Evolutionary conservation across 371 early-diverging fungal species (phyloP).

Genomic region (Mortierella sp.): DNA sequence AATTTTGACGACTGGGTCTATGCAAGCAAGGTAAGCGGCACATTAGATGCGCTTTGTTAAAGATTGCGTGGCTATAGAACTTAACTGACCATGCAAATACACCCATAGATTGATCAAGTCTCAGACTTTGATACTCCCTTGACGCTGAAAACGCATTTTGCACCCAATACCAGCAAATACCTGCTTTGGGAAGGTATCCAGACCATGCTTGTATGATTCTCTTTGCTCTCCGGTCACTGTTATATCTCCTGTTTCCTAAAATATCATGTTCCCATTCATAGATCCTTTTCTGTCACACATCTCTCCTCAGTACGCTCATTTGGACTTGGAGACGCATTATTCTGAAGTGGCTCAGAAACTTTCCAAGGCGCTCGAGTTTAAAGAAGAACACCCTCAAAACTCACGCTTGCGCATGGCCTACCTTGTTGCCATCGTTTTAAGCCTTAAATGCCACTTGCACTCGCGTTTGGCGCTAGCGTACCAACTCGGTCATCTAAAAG

Average conservation of each 20-base stretch:
- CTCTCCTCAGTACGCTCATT: conserved; percentile 78
- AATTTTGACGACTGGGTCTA: conserved; percentile 78
- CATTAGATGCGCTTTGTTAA: background rate
- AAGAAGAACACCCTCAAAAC: conserved; percentile 74
- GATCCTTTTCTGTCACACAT: conserved; percentile 84
- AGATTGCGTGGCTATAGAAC: background rate
- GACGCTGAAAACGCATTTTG: conserved; percentile 67
- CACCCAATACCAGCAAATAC: conserved; percentile 87
- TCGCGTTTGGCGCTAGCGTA: conserved; percentile 75
- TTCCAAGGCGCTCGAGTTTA: conserved; percentile 61
- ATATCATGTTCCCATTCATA: conserved; percentile 17
- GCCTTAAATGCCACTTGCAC: conserved; percentile 78
- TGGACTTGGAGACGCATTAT: conserved; percentile 78
- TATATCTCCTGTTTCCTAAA: background rate
- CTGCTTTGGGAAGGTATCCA: conserved; percentile 84
- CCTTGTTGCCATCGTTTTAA: conserved; percentile 73
- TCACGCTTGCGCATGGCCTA: conserved; percentile 76
- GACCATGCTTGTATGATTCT: background rate
- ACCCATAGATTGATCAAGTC: conserved; percentile 64
- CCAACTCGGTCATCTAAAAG: conserved; percentile 58
- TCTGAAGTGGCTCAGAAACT: conserved; percentile 63
- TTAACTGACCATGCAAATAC: background rate
- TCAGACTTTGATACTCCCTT: conserved; percentile 62
- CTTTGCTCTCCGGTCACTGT: conserved; percentile 1
- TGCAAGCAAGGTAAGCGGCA: conserved; percentile 69